A percentile compares a stretch with the other conserved stretches of the same genome.
Conservation (phyloP, 2,329 filamentous ascomycete species). For the Penicillium oxalicum region DNA sequence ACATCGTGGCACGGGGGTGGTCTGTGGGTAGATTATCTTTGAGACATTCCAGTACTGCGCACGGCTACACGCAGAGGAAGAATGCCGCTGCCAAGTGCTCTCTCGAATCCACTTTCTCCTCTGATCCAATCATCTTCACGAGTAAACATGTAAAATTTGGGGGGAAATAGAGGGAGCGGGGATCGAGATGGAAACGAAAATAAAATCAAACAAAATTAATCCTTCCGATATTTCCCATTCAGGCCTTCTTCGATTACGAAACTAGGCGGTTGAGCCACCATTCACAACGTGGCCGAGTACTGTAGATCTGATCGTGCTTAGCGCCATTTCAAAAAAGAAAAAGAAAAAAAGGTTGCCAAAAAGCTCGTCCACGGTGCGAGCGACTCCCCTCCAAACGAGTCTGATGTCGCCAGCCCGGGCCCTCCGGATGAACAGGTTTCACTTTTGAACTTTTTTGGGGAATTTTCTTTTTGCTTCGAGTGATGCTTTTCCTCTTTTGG, state of each 20-base stretch:
- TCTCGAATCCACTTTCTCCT: too few relatives aligned
- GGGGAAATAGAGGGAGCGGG: too few relatives aligned
- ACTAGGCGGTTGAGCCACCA: conserved; percentile 21
- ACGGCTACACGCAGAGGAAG: background rate
- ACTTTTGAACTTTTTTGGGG: background rate
- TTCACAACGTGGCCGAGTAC: conserved; percentile 22
- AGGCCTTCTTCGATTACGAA: conserved; percentile 13
- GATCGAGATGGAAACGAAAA: too few relatives aligned
- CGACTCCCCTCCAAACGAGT: conserved; percentile 7
- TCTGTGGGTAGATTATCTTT: conserved; percentile 6
- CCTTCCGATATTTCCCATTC: conserved; percentile 3
- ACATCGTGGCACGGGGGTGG: conserved; percentile 7
- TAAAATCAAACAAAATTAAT: background rate
- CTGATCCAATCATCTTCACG: background rate
- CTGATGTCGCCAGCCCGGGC: too few relatives aligned
- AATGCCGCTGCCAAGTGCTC: too few relatives aligned
- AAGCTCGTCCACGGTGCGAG: background rate
- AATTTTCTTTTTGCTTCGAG: too few relatives aligned
- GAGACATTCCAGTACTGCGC: background rate
- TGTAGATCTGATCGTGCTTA: conserved; percentile 24
- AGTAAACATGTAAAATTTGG: too few relatives aligned
- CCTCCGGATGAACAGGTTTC: conserved; percentile 5
- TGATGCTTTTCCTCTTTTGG: too few relatives aligned
- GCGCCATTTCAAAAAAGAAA: conserved; percentile 11
- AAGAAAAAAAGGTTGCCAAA: conserved; percentile 8